Evolutionary conservation across 1,284 basidiomycete species (phyloP).

Genomic region (Ceratobasidium sp.): DNA sequence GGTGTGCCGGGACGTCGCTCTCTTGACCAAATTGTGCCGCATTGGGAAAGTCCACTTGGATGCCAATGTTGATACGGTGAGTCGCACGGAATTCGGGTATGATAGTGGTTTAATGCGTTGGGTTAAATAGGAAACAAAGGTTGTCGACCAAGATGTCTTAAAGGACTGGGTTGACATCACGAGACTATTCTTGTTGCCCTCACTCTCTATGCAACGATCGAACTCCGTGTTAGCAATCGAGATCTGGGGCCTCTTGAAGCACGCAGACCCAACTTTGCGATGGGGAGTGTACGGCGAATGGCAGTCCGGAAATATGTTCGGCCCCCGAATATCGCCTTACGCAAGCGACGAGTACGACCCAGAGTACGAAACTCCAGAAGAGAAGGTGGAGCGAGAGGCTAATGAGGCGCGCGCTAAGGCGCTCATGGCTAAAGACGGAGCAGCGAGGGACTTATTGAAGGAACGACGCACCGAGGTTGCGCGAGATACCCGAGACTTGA

Average conservation of each 20-base stretch:
- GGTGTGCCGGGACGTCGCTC: slow-evolving; percentile 75
- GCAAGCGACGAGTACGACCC: slow-evolving; percentile 44
- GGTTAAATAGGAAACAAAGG: slow-evolving; percentile 25
- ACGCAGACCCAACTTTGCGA: slow-evolving; percentile 82
- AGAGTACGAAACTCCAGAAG: slow-evolving; percentile 35
- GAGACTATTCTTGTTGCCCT: slow-evolving; percentile 86
- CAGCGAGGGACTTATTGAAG: slow-evolving; percentile 59
- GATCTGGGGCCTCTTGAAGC: slow-evolving; percentile 86
- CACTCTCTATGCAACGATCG: slow-evolving; percentile 85
- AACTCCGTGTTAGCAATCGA: slow-evolving; percentile 90
- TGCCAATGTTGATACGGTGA: slow-evolving; percentile 51
- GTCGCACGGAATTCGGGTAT: background rate
- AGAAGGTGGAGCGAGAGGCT: slow-evolving; percentile 58
- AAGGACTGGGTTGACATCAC: slow-evolving; percentile 82
- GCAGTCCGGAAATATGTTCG: slow-evolving; percentile 65
- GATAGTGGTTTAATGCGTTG: background rate
- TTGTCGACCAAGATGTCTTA: slow-evolving; percentile 52
- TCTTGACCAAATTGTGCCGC: slow-evolving; percentile 72
- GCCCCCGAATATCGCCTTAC: slow-evolving; percentile 42
- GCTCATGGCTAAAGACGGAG: slow-evolving; percentile 23
- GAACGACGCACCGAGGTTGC: slow-evolving; percentile 79
- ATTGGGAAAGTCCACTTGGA: slow-evolving; percentile 67
- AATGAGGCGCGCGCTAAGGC: slow-evolving; percentile 59
- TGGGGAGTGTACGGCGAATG: slow-evolving; percentile 97
- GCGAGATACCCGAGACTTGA: slow-evolving; percentile 81